Evolutionary conservation across 208 protist species (phyloP).

Genomic region (Trypanosoma vivax): DNA sequence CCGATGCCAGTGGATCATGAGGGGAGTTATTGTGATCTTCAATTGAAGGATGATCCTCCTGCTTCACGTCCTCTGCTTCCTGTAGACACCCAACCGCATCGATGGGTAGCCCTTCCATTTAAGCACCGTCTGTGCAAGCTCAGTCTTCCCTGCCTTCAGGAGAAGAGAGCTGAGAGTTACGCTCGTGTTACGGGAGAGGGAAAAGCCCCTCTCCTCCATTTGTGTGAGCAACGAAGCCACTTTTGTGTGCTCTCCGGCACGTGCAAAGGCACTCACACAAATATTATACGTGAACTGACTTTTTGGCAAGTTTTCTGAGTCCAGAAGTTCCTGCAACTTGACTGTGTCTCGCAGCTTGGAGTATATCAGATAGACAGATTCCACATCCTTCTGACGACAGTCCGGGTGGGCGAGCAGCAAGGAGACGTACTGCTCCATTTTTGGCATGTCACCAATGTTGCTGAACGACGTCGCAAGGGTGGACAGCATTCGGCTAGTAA

Average conservation of each 20-base stretch:
- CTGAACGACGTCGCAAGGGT: slow-evolving; percentile 73
- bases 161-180: slow-evolving; percentile 82
- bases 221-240: slow-evolving; percentile 67
- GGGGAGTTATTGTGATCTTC: background rate
- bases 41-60: background rate
- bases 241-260: slow-evolving; percentile 79
- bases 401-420: slow-evolving; percentile 73
- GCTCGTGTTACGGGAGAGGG: slow-evolving; percentile 73
- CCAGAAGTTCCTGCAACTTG: slow-evolving; percentile 79
- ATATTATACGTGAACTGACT: slow-evolving; percentile 82
- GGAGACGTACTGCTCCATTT: slow-evolving; percentile 78
- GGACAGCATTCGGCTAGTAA: slow-evolving; percentile 73
- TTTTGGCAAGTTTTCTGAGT: slow-evolving; percentile 51
- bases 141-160: slow-evolving; percentile 82
- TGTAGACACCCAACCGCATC: background rate
- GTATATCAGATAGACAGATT: slow-evolving; percentile 84
- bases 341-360: slow-evolving; percentile 70
- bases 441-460: slow-evolving; percentile 42
- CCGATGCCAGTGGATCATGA: background rate
- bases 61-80: slow-evolving; percentile 7
- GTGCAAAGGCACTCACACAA: slow-evolving; percentile 76
- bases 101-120: slow-evolving; percentile 64
- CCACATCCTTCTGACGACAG: slow-evolving; percentile 61
- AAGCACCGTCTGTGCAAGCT: slow-evolving; percentile 82
- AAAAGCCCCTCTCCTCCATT: slow-evolving; percentile 72